Conservation (phyloP, 805 yeast genomes). For the Helenozyma rhizophorensis region DNA sequence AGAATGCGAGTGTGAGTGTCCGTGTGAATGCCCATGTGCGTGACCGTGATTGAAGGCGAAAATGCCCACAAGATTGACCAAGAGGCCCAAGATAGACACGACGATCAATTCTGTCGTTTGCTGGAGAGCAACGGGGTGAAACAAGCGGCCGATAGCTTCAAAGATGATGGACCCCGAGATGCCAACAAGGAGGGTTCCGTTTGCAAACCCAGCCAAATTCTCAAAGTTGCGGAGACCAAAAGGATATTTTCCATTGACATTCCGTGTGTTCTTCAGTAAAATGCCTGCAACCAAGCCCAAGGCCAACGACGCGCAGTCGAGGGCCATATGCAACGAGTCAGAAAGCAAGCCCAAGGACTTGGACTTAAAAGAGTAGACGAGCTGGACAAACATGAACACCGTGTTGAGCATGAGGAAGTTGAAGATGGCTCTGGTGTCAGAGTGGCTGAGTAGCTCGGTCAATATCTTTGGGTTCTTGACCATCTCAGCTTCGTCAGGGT, state of each 20-base stretch:
- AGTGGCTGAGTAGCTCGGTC: slow-evolving; percentile 30
- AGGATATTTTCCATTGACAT: slow-evolving; percentile 68
- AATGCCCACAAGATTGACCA: slow-evolving; percentile 88
- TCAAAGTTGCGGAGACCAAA: slow-evolving; percentile 84
- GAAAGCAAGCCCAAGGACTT: slow-evolving; percentile 87
- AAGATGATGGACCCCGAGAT: slow-evolving; percentile 84
- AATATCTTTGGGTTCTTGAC: slow-evolving; percentile 17
- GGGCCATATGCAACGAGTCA: slow-evolving; percentile 93
- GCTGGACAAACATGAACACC: slow-evolving; percentile 90
- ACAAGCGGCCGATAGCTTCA: slow-evolving; percentile 80
- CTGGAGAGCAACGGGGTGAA: slow-evolving; percentile 71
- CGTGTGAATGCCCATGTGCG: slow-evolving; percentile 42
- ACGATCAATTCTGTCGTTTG: slow-evolving; percentile 79
- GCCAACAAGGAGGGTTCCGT: slow-evolving; percentile 83
- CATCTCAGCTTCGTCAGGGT: background rate
- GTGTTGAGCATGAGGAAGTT: slow-evolving; percentile 81
- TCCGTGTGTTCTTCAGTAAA: slow-evolving; percentile 34
- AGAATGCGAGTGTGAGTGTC: slow-evolving; percentile 30
- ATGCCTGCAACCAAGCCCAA: slow-evolving; percentile 86
- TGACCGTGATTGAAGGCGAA: slow-evolving; percentile 92
- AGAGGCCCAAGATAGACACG: slow-evolving; percentile 78
- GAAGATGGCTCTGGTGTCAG: slow-evolving; percentile 84
- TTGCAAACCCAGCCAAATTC: slow-evolving; percentile 91
- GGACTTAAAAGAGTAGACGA: slow-evolving; percentile 86
- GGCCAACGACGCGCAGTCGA: slow-evolving; percentile 87